Conservation (phyloP, 805 yeast genomes). For the Pichia pseudocactophila region DNA sequence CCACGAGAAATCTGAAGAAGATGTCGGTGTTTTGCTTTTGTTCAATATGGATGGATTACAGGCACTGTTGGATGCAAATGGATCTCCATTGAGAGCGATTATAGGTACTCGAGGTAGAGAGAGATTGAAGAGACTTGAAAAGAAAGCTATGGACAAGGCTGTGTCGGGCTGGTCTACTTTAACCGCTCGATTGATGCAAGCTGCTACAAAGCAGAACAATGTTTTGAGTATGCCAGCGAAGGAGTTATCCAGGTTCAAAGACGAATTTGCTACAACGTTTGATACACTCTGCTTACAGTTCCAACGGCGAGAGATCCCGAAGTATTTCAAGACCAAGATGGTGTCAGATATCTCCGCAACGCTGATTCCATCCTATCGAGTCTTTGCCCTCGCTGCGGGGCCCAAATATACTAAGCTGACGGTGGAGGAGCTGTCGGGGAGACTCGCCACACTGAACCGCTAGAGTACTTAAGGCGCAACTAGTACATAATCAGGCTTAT, state of each 20-base stretch:
- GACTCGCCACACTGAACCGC: background rate
- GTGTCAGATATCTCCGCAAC: constrained; percentile 70
- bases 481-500: too few species aligned
- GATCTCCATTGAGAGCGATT: constrained; percentile 32
- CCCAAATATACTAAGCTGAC: background rate
- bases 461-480: background rate
- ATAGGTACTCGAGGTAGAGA: constrained; percentile 53
- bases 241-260: constrained; percentile 56
- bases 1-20: constrained; percentile 34
- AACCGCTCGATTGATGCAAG: constrained; percentile 70
- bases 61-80: constrained; percentile 51
- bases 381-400: constrained; percentile 28
- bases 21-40: constrained; percentile 61
- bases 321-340: constrained; percentile 46
- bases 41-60: constrained; percentile 70
- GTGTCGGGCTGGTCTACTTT: constrained; percentile 73
- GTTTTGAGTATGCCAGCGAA: constrained; percentile 51
- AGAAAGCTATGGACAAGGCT: constrained; percentile 63
- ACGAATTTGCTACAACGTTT: constrained; percentile 69
- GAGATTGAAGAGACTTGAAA: constrained; percentile 59
- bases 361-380: constrained; percentile 65
- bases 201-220: constrained; percentile 51
- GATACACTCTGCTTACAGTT: constrained; percentile 67
- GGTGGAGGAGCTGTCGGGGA: background rate
- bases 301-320: constrained; percentile 34